Conservation (phyloP, 164 flowering plant genomes). For the Nymphaea colorata region DNA sequence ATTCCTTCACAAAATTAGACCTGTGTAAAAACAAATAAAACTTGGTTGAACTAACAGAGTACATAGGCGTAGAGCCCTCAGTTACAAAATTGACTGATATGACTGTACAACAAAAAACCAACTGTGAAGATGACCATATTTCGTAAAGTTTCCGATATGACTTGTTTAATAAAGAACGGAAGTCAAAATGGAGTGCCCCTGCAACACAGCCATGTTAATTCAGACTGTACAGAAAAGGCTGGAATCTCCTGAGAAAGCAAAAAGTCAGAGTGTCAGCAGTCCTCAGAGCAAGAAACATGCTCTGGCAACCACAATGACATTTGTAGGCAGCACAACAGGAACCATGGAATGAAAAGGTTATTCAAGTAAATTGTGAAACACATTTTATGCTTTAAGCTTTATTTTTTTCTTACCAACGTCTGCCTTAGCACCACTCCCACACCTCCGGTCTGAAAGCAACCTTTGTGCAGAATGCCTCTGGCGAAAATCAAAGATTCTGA, state of each 20-base stretch:
- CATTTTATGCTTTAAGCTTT: no score
- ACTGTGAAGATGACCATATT: no score
- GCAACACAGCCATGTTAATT: no score
- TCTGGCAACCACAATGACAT: background rate
- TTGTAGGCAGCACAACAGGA: background rate
- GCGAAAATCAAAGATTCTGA: slow-evolving; percentile 65
- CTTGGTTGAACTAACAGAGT: no score
- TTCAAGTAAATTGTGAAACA: background rate
- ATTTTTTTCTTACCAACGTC: slow-evolving; percentile 29
- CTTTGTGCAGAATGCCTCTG: slow-evolving; percentile 42
- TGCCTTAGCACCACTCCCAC: slow-evolving; percentile 20
- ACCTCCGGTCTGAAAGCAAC: slow-evolving; percentile 45
- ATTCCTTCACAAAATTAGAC: no score
- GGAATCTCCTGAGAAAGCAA: background rate
- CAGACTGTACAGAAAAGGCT: background rate
- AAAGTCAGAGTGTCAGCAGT: background rate
- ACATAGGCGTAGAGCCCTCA: no score
- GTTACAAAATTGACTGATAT: no score
- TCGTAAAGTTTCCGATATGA: no score
- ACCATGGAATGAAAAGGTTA: background rate
- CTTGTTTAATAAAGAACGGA: no score
- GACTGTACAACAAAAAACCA: no score
- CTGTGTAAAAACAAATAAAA: no score
- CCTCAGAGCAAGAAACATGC: background rate
- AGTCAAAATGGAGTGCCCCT: no score